Evolutionary conservation across 768 basidiomycete genomes (phyloP).

Genomic region (Auriscalpium orientale): DNA sequence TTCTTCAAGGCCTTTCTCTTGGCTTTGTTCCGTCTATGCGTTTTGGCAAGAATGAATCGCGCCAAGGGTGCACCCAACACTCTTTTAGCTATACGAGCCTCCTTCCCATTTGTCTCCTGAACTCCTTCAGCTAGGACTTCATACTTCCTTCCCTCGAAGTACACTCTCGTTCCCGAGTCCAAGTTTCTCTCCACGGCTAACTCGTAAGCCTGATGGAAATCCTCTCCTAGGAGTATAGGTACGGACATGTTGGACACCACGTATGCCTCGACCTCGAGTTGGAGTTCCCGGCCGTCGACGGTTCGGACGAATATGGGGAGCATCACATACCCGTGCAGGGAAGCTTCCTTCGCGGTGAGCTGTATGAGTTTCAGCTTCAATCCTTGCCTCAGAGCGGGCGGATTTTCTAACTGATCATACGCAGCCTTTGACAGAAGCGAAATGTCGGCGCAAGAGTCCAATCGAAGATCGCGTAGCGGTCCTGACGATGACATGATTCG

Average conservation of each 20-base stretch:
- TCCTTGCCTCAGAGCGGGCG: too few species aligned
- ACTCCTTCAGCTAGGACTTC: background rate
- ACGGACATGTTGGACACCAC: slow-evolving; percentile 19
- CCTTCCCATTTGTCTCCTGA: background rate
- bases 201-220: slow-evolving; percentile 25
- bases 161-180: slow-evolving; percentile 1
- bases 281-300: slow-evolving; percentile 19
- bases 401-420: too few species aligned
- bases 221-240: slow-evolving; percentile 17
- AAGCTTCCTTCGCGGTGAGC: slow-evolving; percentile 1
- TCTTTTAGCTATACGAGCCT: background rate
- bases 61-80: background rate
- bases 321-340: slow-evolving; percentile 20
- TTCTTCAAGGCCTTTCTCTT: background rate
- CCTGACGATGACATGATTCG: background rate
- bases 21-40: background rate
- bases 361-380: too few species aligned
- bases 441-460: background rate
- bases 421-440: background rate
- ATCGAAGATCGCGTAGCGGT: background rate
- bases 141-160: slow-evolving; percentile 13
- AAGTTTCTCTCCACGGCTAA: slow-evolving; percentile 21
- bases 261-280: slow-evolving; percentile 15
- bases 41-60: background rate
- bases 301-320: slow-evolving; percentile 19